Conservation (phyloP, 139 green algal genomes). For the Chlorella sp. region DNA sequence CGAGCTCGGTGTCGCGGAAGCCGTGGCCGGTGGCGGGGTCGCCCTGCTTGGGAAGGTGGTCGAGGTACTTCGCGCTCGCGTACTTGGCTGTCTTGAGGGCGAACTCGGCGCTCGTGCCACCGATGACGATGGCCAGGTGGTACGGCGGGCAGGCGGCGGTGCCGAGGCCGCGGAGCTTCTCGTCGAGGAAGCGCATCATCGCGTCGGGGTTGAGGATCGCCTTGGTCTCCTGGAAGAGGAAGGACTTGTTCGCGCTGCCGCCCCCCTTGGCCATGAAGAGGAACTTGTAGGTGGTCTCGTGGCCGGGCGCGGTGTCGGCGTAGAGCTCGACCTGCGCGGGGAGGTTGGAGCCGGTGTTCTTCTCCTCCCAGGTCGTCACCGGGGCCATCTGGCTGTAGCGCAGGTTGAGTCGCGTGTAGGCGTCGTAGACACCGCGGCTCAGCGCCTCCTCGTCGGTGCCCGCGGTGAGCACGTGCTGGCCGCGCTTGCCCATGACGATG, state of each 20-base stretch:
- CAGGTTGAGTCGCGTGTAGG: constrained; percentile 36
- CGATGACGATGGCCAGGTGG: constrained; percentile 39
- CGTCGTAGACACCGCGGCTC: constrained; percentile 26
- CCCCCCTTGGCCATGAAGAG: constrained; percentile 37
- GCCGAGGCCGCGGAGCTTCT: constrained; percentile 38
- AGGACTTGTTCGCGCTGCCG: constrained; percentile 38
- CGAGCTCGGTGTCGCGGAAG: constrained; percentile 33
- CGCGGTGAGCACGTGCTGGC: constrained; percentile 44
- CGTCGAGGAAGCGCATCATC: constrained; percentile 19
- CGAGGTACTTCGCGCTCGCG: constrained; percentile 19
- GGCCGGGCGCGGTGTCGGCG: constrained; percentile 13
- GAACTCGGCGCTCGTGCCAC: constrained; percentile 26
- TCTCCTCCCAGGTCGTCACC: constrained; percentile 40
- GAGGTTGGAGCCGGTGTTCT: constrained; percentile 43
- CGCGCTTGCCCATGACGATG: constrained; percentile 37
- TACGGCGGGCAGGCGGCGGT: constrained; percentile 44
- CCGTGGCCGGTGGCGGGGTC: constrained; percentile 22
- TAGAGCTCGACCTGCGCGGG: constrained; percentile 40
- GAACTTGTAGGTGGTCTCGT: constrained; percentile 26
- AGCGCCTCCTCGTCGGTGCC: constrained; percentile 31
- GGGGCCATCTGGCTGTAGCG: constrained; percentile 33
- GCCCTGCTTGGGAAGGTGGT: constrained; percentile 24
- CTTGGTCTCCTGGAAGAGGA: constrained; percentile 41
- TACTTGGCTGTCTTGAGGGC: constrained; percentile 44
- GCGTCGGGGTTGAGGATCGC: constrained; percentile 30